Base-by-base conservation (phyloP, 2,329 filamentous ascomycete genomes). In the Geosmithia flava region DNA sequence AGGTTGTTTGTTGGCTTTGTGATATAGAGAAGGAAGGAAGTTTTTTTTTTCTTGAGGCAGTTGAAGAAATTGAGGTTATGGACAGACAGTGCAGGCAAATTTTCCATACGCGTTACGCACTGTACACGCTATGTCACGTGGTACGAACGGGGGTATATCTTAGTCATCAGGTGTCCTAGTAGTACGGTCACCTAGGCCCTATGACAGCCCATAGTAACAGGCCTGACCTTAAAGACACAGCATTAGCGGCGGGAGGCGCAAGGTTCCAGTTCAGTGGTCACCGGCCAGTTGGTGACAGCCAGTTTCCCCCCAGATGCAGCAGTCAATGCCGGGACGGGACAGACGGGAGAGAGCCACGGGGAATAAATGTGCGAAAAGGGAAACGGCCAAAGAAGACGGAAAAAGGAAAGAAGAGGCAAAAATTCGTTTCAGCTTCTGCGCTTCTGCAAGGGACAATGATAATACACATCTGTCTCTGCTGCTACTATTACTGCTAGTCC, bases 41-140 rank as follows among this genome's bases (percentile, higher is more conserved):
- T 44, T 44, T 23, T 48, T 52, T 47, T 52, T 46, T 53, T 44
- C 40, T 30, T 46, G 47, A 48, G 47, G 47, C 46, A 51, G 47
- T 42, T 19, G 47, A 51, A n/a, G 48, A 45, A 47, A 39, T 23
- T 47, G 29, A 45, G 49, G 51, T 23, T 48, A 40, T 53, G 46
- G 49, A 7, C 37, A 33, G 29, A 48, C 30, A 46, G 39, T 50
- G 45, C 30, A 11, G 16, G 33, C 20, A 49, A 49, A 52, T 49
- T 51, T 50, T 53, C 47, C 45, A 40, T 8, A 30, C 15, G 15
- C 13, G 19, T 19, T 40, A 13, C 37, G 42, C 49, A 51, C 49
- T 46, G 49, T 51, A n/a, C 19, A 39, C 16, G 16, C 23, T 30
- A 42, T 27, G 20, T 51, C 46, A 48, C 49, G 42, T 50, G 46